Conservation (phyloP, 306 rosid genomes). For the Clitoria ternatea region DNA sequence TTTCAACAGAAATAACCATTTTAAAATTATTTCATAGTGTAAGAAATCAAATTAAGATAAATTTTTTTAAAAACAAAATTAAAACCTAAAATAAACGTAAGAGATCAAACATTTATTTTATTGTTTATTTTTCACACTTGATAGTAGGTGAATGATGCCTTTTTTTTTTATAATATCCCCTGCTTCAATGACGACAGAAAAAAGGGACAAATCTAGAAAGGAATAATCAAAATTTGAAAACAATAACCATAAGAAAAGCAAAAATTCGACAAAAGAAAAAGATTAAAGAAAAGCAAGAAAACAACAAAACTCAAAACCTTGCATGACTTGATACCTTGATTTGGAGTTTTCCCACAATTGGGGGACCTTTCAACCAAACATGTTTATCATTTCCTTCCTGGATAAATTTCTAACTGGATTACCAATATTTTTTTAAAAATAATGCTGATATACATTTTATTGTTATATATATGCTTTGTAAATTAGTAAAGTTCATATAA, state of each 20-base stretch:
- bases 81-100: too few species aligned
- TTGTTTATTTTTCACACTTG: too few species aligned
- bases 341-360: background rate
- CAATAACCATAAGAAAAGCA: background rate
- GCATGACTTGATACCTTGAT: slow-evolving; percentile 3
- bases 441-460: background rate
- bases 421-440: background rate
- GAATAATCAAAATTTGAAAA: slow-evolving; percentile 2
- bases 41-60: too few species aligned
- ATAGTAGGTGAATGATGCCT: slow-evolving; percentile 12
- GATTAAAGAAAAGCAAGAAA: background rate
- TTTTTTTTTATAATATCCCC: slow-evolving; percentile 4
- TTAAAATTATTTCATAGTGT: too few species aligned
- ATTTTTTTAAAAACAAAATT: too few species aligned
- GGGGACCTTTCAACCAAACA: background rate
- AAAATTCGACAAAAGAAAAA: background rate
- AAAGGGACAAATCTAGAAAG: background rate
- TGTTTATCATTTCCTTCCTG: background rate
- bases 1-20: too few species aligned
- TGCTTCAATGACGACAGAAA: slow-evolving; percentile 14
- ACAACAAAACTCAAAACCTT: slow-evolving; percentile 11
- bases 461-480: too few species aligned
- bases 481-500: too few species aligned
- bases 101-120: too few species aligned
- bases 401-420: background rate